Percentiles rank a stretch among this genome's conserved stretches.
These are phyloP conservation scores for Ogataea glucozyma DNA, from an alignment of 805 yeast species.

Conservation along the genomic window DNA sequence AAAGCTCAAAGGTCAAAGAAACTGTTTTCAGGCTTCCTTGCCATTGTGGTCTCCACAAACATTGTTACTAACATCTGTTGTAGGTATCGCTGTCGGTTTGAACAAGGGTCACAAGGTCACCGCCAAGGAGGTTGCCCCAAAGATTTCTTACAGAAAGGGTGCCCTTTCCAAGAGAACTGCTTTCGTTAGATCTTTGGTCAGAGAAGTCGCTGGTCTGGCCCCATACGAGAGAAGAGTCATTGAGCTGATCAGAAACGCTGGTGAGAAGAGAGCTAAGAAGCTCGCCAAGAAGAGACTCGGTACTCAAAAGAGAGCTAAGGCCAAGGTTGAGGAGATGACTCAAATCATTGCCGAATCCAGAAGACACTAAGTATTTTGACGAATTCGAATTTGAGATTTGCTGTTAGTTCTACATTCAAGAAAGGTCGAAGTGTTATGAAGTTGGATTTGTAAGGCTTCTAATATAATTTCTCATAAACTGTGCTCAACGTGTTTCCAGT, in stretches of 20 bases:
- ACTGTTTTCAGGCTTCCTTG: too few relatives aligned
- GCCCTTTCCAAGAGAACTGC: slow-evolving; percentile 91
- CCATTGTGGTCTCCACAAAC: too few relatives aligned
- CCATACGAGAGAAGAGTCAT: slow-evolving; percentile 99
- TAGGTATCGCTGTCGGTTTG: slow-evolving; percentile 95
- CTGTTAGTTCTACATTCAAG: slow-evolving; percentile 5
- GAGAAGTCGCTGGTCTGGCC: slow-evolving; percentile 98
- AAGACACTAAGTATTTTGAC: slow-evolving; percentile 62
- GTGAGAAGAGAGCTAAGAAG: slow-evolving; percentile 99
- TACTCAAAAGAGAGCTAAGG: slow-evolving; percentile 99
- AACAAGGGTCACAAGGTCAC: slow-evolving; percentile 99
- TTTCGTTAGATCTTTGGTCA: slow-evolving; percentile 92
- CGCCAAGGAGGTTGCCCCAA: slow-evolving; percentile 79
- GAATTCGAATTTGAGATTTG: slow-evolving; percentile 8
- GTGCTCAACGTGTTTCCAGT: slow-evolving; percentile 6
- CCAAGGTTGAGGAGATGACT: slow-evolving; percentile 99
- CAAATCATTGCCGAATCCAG: slow-evolving; percentile 94
- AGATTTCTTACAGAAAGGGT: slow-evolving; percentile 96
- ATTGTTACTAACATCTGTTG: slow-evolving; percentile 21
- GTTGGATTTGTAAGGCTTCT: slow-evolving; percentile 10
- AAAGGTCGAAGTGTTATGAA: slow-evolving; percentile 8
- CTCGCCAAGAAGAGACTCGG: slow-evolving; percentile 99
- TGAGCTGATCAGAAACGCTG: slow-evolving; percentile 99
- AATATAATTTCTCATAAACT: slow-evolving; percentile 11
- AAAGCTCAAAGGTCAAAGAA: too few relatives aligned